Evolutionary conservation across 805 yeast genomes (phyloP).

Genomic region (Teunomyces kruisii): DNA sequence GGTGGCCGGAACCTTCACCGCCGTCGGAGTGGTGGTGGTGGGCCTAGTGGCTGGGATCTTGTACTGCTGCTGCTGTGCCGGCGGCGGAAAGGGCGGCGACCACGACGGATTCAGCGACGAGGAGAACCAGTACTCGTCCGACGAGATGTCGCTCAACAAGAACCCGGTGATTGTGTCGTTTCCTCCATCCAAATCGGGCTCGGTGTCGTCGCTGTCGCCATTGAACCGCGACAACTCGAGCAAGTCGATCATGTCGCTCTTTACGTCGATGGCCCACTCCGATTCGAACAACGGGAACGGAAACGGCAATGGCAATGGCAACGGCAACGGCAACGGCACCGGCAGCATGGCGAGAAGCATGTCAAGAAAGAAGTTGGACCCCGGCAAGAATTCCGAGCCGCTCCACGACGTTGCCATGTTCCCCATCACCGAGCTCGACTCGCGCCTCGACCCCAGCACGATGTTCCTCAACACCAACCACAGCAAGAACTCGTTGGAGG

Average conservation of each 20-base stretch:
- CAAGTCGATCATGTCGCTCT: constrained; percentile 33
- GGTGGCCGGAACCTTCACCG: constrained; percentile 84
- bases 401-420: constrained; percentile 15
- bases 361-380: constrained; percentile 8
- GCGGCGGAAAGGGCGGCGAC: constrained; percentile 13
- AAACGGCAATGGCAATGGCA: too few relatives aligned
- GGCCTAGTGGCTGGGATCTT: constrained; percentile 44
- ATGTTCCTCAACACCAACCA: constrained; percentile 47
- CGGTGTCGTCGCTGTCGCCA: constrained; percentile 8
- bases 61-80: constrained; percentile 36
- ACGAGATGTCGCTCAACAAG: constrained; percentile 23
- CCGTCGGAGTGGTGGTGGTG: constrained; percentile 64
- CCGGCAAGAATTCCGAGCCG: constrained; percentile 4
- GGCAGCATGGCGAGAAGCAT: constrained; percentile 10
- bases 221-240: constrained; percentile 34
- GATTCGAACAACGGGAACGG: constrained; percentile 5
- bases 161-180: constrained; percentile 10
- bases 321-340: too few relatives aligned
- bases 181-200: constrained; percentile 9
- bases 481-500: constrained; percentile 47
- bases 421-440: constrained; percentile 39
- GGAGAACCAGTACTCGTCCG: constrained; percentile 38
- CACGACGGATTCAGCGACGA: constrained; percentile 36
- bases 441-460: constrained; percentile 57
- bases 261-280: constrained; percentile 14